Base-by-base conservation (phyloP, 2,329 filamentous ascomycete species). In the Daldinia sp. region DNA sequence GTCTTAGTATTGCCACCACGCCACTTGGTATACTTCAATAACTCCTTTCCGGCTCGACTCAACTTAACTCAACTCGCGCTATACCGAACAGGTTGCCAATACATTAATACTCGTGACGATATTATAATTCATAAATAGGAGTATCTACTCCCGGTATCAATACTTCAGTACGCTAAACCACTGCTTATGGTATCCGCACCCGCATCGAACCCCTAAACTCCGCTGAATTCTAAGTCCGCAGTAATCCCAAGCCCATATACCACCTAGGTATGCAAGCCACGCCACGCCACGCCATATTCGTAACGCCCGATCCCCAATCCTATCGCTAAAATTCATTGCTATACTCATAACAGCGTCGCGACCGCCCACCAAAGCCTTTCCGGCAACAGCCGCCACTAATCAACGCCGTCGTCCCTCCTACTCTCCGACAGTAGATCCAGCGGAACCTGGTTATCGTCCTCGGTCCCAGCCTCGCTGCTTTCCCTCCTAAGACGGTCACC, bases 401-500 rank as follows among this genome's bases (percentile, higher is more conserved):
- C 67, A 50, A 68, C 60, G 50, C 30, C 39, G 43, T 45, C 39
- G 11, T 45, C 39, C 5, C 39, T 45, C 3, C 39, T 11, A 23
- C 21, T 45, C 15, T 45, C 39, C 3, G 39, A 45, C 13, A 45
- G 39, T 3, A 45, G 39, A 45, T 45, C 39, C 23, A 23, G 39
- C 13, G 39, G 39, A 8, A 45, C 10, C 21, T 3, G 21, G 21
- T 45, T 45, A 27, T 45, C 21, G 13, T 45, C 39, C 21, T 45
- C 39, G 39, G 25, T n/a, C 2, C 15, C 39, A 3, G 15, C 10
- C 11, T 15, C 39, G 3, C 70, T 70, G 21, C 66, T 70, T 52
- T 71, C 67, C 43, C 70, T 70, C 41, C 67, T 68, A 1, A 45
- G 21, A 4, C 39, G 39, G 7, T 23, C 27, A 5, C 39, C 11